Base-by-base conservation (phyloP, 352 stramenopile genomes). In the Phytophthora syringae region DNA sequence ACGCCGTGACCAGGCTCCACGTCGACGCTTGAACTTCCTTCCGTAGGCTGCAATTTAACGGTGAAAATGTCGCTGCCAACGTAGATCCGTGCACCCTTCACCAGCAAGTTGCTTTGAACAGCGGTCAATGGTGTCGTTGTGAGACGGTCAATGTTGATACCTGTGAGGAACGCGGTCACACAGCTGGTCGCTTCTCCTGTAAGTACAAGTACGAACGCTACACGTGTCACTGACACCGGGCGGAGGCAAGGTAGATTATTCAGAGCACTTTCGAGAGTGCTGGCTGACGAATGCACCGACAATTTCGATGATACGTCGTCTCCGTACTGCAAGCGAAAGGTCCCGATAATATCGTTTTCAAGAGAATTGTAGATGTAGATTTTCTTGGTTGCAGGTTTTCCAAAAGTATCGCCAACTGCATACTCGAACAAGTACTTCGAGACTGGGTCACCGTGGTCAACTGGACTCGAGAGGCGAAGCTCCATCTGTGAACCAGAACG, bases 281-380 rank as follows among this genome's bases (percentile, higher is more conserved):
- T 55, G 5, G 86, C 77, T 1, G 79, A 85, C 13, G 76, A 76
- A 25, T 94, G 69, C 15, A 88, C 69, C 20, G 76, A 49, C 15
- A 94, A 58, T n/a, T 89, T 56, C 10, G 72, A 65, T 13, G 84
- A 79, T 10, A 76, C 20, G 4, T 68, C 55, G 28, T 86, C 76
- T 5, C 82, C 86, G 32, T 93, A 94, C 36, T 88, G 74, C 27
- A 94, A 39, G 1, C 65, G 80, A 42, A 94, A 94, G 6, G 79
- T 90, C 2, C 86, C 86, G 7, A 67, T 56, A 12, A 88, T 76
- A 45, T 94, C 82, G 49, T 88, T 78, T 37, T 78, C 67, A 1
- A 78, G 16, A 11, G 56, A 53, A 57, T 79, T 89, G 25, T 54
- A 80, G 15, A 88, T 66, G n/a, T 47, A 74, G 2, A 94, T 20